Evolutionary conservation across 139 green algal genomes (phyloP), one percentile per base, ranked within the genome.

Genomic region (Pseudopediastrum boryanum): DNA sequence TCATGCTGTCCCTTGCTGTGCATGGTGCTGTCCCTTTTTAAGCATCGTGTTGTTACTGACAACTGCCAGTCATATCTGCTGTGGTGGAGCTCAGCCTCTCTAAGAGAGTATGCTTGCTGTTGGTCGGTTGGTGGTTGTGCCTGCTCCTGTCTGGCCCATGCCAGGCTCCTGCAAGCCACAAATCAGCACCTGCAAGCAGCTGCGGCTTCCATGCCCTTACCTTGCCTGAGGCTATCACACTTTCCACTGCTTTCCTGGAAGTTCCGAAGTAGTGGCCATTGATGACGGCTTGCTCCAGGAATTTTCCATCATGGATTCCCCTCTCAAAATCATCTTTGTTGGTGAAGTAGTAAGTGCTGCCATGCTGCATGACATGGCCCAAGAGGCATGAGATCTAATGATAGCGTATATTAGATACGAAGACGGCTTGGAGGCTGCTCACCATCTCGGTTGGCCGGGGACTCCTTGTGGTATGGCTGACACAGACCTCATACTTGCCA

Each of bases 261-360:
- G 94, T 97, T 35, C 94, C 94, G 65, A 97, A 98, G 44, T 94
- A 79, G 77, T 96, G 93, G 42, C 83, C 83, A 79, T 98, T 93
- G 27, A 98, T 91, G 50, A 93, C 77, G 0, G 93, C 94, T 59
- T 94, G 81, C 86, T 98, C 94, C 54, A 98, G 75, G 65, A 98
- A 98, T 42, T 89, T 86, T 39, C 87, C 92, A 33, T 86, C 87
- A 0, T 78, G 81, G 42, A 97, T 89, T 5, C 85, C 92, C 44
- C 83, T 79, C 35, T 95, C 85, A 65, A 98, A 94, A 2, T 80
- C 79, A 23, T 94, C 92, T 63, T 88, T 90, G 12, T 73, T 82
- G 2, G 83, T 89, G 61, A 95, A 98, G 75, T 90, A 86, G 81
- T 98, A 98, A 75, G 97, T 85, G 27, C 88, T 78, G 33, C 92